phyloP scores from a whole-genome alignment of 345 rosid species.

The Rhizophora mangle region DNA sequence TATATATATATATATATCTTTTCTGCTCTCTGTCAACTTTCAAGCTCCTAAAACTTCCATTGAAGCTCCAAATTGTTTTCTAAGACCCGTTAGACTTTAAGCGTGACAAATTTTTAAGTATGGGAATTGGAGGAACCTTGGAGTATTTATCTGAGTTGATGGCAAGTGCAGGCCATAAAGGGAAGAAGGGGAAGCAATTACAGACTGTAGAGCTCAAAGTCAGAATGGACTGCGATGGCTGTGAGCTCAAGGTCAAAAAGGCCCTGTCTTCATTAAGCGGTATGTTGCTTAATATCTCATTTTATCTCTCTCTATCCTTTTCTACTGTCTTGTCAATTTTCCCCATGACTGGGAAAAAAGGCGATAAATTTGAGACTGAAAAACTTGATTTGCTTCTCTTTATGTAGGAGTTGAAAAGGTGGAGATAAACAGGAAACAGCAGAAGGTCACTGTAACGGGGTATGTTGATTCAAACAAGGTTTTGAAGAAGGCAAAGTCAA shows the following conservation, averaged over 20 bases:
- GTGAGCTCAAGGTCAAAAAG: constrained; percentile 91
- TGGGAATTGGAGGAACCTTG: constrained; percentile 89
- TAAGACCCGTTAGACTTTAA: background rate
- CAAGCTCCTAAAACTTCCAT: constrained; percentile 2
- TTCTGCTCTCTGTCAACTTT: background rate
- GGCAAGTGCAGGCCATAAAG: constrained; percentile 49
- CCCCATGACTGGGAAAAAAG: too few relatives aligned
- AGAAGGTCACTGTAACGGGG: constrained; percentile 84
- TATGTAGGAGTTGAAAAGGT: constrained; percentile 73
- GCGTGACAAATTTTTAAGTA: constrained; percentile 15
- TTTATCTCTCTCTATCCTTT: background rate
- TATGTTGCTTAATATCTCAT: constrained; percentile 13
- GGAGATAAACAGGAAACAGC: constrained; percentile 85
- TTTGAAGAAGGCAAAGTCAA: constrained; percentile 77
- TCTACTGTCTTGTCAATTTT: background rate
- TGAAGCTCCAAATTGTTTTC: background rate
- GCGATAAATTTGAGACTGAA: background rate
- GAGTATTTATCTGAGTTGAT: constrained; percentile 75
- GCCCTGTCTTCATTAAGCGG: constrained; percentile 80
- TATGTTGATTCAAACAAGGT: constrained; percentile 75
- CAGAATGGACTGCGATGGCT: constrained; percentile 99
- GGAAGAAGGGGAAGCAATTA: constrained; percentile 58
- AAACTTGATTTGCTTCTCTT: background rate
- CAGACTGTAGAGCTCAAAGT: constrained; percentile 93
- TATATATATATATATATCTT: too few relatives aligned